phyloP scores from a whole-genome alignment of 352 stramenopile genomes.

The Pythium oligandrum region DNA sequence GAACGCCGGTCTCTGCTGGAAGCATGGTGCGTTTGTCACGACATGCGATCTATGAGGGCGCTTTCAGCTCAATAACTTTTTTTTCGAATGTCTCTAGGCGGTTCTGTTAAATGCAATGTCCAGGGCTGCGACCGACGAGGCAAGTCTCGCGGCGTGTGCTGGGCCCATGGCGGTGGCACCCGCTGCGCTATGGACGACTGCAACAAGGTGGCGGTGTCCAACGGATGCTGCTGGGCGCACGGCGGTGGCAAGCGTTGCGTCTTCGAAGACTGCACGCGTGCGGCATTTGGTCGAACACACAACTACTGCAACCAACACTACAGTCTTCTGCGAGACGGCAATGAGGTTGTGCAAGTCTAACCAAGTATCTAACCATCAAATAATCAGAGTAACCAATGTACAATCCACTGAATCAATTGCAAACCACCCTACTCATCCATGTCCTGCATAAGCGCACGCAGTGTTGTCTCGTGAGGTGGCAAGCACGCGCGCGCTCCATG shows the following conservation, averaged over 20 bases:
- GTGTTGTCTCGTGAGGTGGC: not conserved
- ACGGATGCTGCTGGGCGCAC: conserved; percentile 21
- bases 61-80: not conserved
- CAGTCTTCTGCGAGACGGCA: conserved; percentile 17
- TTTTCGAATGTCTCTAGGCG: conserved; percentile 5
- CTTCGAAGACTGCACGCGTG: conserved; percentile 25
- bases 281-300: conserved; percentile 26
- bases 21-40: conserved; percentile 24
- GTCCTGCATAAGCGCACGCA: too few relatives aligned
- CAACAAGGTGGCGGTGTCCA: conserved; percentile 19
- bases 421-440: not conserved
- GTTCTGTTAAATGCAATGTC: conserved; percentile 19
- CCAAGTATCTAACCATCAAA: not conserved
- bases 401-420: not conserved
- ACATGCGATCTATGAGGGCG: not conserved
- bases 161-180: conserved; percentile 22
- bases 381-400: not conserved
- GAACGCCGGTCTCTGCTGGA: conserved; percentile 41
- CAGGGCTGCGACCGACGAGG: conserved; percentile 16
- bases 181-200: conserved; percentile 14
- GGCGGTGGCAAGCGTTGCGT: conserved; percentile 24
- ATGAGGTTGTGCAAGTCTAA: conserved; percentile 14
- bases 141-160: conserved; percentile 21
- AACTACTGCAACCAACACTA: conserved; percentile 20
- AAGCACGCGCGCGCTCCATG: not conserved